Percentiles rank a stretch among this genome's conserved stretches.
Evolutionary conservation across 108 stramenopile species (phyloP).

Genomic region (Thalassiosira profunda): DNA sequence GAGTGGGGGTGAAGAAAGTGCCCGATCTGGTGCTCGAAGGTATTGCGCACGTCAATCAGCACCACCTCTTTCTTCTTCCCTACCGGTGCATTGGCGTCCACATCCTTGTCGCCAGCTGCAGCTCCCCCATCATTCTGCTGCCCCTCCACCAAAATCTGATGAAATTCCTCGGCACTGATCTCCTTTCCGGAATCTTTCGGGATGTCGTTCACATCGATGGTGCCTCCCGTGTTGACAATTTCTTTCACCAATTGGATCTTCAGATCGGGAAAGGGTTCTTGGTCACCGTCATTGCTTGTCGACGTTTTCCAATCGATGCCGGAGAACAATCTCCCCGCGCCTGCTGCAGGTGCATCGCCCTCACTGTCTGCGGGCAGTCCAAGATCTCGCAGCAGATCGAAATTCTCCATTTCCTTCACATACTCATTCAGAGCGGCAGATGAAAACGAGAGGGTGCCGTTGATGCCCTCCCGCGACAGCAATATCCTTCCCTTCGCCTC

Average conservation of each 20-base stretch:
- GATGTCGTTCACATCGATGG: slow-evolving; percentile 59
- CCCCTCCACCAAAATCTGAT: slow-evolving; percentile 43
- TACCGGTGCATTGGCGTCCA: neutral
- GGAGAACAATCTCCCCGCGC: slow-evolving; percentile 42
- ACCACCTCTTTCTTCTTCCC: slow-evolving; percentile 48
- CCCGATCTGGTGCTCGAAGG: slow-evolving; percentile 86
- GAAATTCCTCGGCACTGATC: slow-evolving; percentile 74
- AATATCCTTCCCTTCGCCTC: slow-evolving; percentile 67
- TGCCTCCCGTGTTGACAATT: slow-evolving; percentile 78
- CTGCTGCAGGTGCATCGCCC: neutral
- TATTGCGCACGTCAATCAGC: slow-evolving; percentile 87
- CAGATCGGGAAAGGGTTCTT: slow-evolving; percentile 81
- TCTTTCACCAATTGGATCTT: slow-evolving; percentile 84
- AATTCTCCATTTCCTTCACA: slow-evolving; percentile 50
- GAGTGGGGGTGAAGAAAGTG: slow-evolving; percentile 64
- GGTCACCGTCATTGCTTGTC: slow-evolving; percentile 14
- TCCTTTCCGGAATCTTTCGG: slow-evolving; percentile 58
- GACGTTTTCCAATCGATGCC: slow-evolving; percentile 82
- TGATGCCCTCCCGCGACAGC: slow-evolving; percentile 71
- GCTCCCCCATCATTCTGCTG: neutral
- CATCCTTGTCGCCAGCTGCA: neutral
- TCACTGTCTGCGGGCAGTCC: slow-evolving; percentile 19
- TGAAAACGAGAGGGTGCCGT: slow-evolving; percentile 74
- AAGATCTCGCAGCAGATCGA: slow-evolving; percentile 56
- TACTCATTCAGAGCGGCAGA: slow-evolving; percentile 34